A percentile compares a stretch with the other conserved stretches of the same genome.
Conservation (phyloP, 768 basidiomycete species). For the Scleroderma citrinum region DNA sequence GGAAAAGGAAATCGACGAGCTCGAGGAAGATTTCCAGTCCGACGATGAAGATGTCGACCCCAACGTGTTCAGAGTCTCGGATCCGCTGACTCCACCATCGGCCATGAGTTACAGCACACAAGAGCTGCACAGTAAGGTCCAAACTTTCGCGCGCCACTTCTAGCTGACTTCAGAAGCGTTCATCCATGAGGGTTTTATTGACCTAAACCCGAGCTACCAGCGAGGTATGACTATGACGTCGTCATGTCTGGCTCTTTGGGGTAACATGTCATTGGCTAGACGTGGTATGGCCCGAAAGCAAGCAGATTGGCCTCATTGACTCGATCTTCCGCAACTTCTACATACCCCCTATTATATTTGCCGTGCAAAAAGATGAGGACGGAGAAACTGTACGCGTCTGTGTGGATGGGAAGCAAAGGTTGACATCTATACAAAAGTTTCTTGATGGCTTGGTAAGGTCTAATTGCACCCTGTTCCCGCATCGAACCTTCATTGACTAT, state of each 20-base stretch:
- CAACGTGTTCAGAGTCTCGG: constrained; percentile 39
- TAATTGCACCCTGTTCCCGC: background rate
- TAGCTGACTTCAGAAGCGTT: constrained; percentile 34
- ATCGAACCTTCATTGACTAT: constrained; percentile 4
- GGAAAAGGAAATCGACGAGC: constrained; percentile 42
- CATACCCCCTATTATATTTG: constrained; percentile 47
- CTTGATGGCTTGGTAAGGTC: constrained; percentile 38
- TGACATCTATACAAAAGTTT: constrained; percentile 43
- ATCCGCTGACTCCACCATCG: constrained; percentile 35
- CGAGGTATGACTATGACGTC: constrained; percentile 41
- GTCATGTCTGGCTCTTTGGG: constrained; percentile 1
- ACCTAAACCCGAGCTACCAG: constrained; percentile 68
- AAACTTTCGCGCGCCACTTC: background rate
- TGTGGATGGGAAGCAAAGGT: constrained; percentile 50
- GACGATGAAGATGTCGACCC: constrained; percentile 35
- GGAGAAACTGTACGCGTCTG: constrained; percentile 38
- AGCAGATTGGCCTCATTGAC: constrained; percentile 53
- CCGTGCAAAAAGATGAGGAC: constrained; percentile 35
- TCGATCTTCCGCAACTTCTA: constrained; percentile 51
- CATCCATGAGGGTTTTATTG: constrained; percentile 66
- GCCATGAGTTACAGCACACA: constrained; percentile 38
- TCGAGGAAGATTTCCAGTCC: constrained; percentile 38
- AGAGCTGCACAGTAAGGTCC: constrained; percentile 41
- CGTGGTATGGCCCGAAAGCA: constrained; percentile 68
- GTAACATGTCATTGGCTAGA: constrained; percentile 36